phyloP scores from a whole-genome alignment of 2,329 filamentous ascomycete species.

The Penicillium sp. region DNA sequence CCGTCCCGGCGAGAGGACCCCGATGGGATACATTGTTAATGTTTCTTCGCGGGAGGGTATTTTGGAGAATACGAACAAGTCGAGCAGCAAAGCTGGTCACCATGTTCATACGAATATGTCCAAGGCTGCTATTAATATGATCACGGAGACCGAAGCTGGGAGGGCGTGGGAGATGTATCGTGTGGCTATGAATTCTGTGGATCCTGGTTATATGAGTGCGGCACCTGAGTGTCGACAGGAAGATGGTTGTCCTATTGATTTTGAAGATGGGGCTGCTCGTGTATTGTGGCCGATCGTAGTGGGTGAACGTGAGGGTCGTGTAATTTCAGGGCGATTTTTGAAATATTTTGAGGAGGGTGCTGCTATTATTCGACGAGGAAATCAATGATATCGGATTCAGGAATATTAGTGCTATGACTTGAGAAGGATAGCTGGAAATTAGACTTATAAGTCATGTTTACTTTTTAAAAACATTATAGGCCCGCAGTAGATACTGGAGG shows the following conservation, averaged over 20 bases:
- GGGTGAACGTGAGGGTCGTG: constrained; percentile 15
- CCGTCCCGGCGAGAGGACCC: not conserved
- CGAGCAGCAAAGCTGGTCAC: constrained; percentile 29
- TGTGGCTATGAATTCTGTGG: constrained; percentile 42
- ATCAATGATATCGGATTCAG: not conserved
- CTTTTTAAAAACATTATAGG: too few relatives aligned
- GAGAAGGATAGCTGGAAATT: too few relatives aligned
- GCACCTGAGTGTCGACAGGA: constrained; percentile 32
- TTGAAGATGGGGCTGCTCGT: constrained; percentile 40
- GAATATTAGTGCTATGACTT: too few relatives aligned
- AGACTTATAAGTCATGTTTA: too few relatives aligned
- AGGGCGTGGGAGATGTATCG: constrained; percentile 28
- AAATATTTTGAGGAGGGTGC: constrained; percentile 24
- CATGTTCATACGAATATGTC: constrained; percentile 45
- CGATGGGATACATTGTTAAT: constrained; percentile 28
- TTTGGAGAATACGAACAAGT: constrained; percentile 25
- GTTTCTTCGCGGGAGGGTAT: constrained; percentile 41
- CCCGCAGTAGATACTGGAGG: too few relatives aligned
- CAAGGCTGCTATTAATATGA: constrained; percentile 45
- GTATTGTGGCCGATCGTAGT: constrained; percentile 39
- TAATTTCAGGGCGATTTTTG: constrained; percentile 21
- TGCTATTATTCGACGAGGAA: constrained; percentile 3
- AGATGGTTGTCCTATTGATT: constrained; percentile 35
- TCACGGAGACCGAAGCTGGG: constrained; percentile 40
- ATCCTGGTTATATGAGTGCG: constrained; percentile 42